Percentiles rank a stretch among this genome's conserved stretches.
phyloP scores from a whole-genome alignment of 176 grass and related monocot genomes.

The Saccharum spontaneum region DNA sequence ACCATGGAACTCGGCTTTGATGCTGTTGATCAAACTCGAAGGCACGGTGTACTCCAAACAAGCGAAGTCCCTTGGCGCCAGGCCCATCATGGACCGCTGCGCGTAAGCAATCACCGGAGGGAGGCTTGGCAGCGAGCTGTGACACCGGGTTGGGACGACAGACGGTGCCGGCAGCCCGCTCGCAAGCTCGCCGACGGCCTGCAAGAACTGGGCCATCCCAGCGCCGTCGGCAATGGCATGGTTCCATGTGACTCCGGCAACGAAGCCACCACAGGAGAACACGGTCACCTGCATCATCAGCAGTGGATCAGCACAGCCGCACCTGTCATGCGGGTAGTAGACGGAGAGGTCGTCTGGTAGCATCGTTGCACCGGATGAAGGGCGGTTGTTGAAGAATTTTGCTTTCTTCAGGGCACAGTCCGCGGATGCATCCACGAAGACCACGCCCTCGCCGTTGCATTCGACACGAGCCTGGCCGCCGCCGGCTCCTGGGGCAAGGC shows the following conservation, averaged over 20 bases:
- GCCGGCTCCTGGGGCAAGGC: neutral
- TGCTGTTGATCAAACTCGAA: neutral
- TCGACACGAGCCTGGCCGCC: neutral
- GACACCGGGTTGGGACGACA: neutral
- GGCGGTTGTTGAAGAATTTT: neutral
- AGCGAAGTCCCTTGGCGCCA: neutral
- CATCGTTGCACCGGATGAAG: neutral
- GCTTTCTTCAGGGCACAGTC: neutral
- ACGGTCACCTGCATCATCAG: conserved; percentile 7
- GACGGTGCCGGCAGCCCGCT: neutral
- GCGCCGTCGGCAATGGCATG: neutral
- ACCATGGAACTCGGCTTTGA: neutral
- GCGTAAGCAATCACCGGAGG: neutral
- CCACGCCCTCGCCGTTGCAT: neutral
- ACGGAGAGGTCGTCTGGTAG: neutral
- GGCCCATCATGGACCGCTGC: neutral
- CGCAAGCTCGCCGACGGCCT: neutral
- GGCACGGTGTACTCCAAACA: neutral
- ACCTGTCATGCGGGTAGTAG: neutral
- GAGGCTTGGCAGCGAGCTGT: neutral
- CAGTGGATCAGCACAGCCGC: neutral
- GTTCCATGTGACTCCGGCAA: conserved; percentile 3
- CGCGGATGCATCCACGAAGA: neutral
- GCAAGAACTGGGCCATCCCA: neutral
- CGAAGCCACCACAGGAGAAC: conserved; percentile 8